Conservation (phyloP, 2,329 filamentous ascomycete genomes). For the Fusarium robinianum region DNA sequence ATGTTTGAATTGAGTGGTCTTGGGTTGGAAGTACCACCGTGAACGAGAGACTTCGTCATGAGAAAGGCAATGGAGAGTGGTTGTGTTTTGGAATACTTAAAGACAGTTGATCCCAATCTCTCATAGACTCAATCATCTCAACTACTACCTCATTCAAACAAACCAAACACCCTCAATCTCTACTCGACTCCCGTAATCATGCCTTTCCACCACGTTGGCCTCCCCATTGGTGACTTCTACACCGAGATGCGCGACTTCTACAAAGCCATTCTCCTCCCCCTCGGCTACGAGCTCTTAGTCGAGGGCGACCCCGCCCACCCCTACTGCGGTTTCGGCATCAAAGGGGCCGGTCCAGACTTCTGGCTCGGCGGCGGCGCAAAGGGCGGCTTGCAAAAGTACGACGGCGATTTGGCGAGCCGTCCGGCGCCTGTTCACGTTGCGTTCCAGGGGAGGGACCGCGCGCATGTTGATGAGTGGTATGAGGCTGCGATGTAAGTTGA, state of each 20-base stretch:
- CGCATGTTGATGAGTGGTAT: constrained; percentile 34
- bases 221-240: constrained; percentile 34
- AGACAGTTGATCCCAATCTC: not conserved
- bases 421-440: constrained; percentile 31
- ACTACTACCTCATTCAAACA: not conserved
- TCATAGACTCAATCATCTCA: not conserved
- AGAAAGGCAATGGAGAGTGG: not conserved
- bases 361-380: constrained; percentile 31
- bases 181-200: constrained; percentile 15
- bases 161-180: not conserved
- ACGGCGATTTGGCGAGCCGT: constrained; percentile 28
- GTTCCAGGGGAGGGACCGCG: constrained; percentile 22
- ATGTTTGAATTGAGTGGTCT: not conserved
- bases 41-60: constrained; percentile 3
- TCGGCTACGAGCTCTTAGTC: constrained; percentile 32
- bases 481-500: constrained; percentile 33
- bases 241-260: constrained; percentile 37
- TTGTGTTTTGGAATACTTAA: constrained; percentile 23
- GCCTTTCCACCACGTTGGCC: constrained; percentile 29
- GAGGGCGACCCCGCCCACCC: constrained; percentile 12
- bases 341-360: constrained; percentile 27
- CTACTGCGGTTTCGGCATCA: constrained; percentile 32
- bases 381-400: constrained; percentile 29
- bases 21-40: constrained; percentile 11
- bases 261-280: constrained; percentile 32